Percentiles rank a stretch among this genome's conserved stretches.
Conservation (phyloP, 1,284 basidiomycete species). For the Trichosporon sp. region DNA sequence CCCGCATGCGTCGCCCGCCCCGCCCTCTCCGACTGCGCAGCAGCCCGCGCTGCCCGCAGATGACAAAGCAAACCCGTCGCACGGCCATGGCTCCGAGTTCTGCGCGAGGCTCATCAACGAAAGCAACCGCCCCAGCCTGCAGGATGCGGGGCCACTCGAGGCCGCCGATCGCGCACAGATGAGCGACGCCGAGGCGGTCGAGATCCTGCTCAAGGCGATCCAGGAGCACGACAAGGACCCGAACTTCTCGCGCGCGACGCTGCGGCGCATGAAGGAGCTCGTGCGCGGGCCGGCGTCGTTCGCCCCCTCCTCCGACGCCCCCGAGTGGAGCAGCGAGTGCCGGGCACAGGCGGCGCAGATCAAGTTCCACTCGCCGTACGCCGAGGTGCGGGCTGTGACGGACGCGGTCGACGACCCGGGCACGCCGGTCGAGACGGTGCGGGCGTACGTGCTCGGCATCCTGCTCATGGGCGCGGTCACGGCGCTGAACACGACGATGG, state of each 20-base stretch:
- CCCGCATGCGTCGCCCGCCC: not conserved
- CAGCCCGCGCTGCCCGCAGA: not conserved
- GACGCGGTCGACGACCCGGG: conserved; percentile 13
- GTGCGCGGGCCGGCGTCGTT: not conserved
- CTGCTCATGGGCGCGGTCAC: conserved; percentile 10
- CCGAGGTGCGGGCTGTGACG: conserved; percentile 19
- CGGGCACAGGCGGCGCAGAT: conserved; percentile 1
- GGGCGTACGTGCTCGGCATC: conserved; percentile 15
- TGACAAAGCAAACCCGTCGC: not conserved
- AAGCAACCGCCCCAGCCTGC: not conserved
- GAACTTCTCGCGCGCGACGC: not conserved
- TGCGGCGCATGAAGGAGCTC: not conserved
- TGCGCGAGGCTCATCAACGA: not conserved
- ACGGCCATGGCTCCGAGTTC: not conserved
- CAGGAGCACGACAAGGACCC: not conserved
- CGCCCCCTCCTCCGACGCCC: not conserved
- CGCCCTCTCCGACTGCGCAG: not conserved
- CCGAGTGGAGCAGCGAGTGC: conserved; percentile 10
- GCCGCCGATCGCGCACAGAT: not conserved
- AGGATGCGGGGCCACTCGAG: not conserved
- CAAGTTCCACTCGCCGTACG: conserved; percentile 12
- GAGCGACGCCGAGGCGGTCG: not conserved
- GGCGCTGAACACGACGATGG: conserved; percentile 6
- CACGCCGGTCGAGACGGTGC: conserved; percentile 14
- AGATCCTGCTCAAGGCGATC: not conserved